Base-by-base conservation (phyloP, 2,329 filamentous ascomycete species). In the Sphaerulina populicola region DNA sequence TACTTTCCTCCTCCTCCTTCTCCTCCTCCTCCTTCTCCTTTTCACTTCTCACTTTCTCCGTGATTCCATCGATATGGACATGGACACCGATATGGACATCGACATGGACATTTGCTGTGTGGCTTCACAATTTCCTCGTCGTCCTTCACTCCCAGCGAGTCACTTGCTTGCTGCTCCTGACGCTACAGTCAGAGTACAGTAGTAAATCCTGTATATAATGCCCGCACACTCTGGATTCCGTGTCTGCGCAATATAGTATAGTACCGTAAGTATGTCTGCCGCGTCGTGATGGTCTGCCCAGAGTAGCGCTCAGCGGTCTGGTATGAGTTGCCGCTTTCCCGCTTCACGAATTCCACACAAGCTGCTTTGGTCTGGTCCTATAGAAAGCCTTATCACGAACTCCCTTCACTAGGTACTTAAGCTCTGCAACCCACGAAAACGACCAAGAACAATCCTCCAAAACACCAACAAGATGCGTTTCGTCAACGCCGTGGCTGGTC, bases 391-490 rank as follows among this genome's bases (percentile, higher is more conserved):
- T 2, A 33, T 33, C 30, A 12, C 30, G 5, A 8, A 33, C 11
- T 9, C 30, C 30, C 8, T 12, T 8, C 11, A 8, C n/a, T n/a
- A n/a, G n/a, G n/a, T n/a, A n/a, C 8, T 12, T 12, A 4, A 33
- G 30, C 30, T 33, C 8, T 12, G 11, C 8, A 33, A 33, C 2
- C 30, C 30, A 3, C 30, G 30, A 33, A 33, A 33, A 35, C 6
- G 31, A 35, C 10, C 4, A 35, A 11, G 10, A 35, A n/a, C 31
- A n/a, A 35, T 27, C 21, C 23, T 38, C 21, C n/a, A 11, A 11
- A 11, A 23, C 4, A 30, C 23, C 14, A 15, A 7, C 55, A 53
- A 47, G 18, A 59, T 59, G 57, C 43, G 36, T 31, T 27, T 44
- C 38, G 11, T 33, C 33, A 40, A 8, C 36, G 38, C 48, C 38